A percentile compares a stretch with the other conserved stretches of the same genome.
Evolutionary conservation across 441 rosid species (phyloP).

Genomic region (Adansonia rubrostipa): DNA sequence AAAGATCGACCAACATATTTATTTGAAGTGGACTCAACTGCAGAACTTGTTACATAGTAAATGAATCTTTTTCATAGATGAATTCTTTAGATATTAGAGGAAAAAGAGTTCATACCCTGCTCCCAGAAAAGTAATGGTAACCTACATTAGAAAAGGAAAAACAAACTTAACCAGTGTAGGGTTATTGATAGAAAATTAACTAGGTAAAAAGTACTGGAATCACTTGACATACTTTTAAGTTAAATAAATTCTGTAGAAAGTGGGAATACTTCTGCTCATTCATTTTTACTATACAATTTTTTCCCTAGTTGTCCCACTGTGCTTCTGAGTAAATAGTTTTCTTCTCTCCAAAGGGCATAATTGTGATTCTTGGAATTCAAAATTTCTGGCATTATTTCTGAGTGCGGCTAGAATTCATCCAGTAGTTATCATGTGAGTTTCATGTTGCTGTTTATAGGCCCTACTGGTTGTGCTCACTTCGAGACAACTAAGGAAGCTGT

Average conservation of each 20-base stretch:
- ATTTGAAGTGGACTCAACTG: background rate
- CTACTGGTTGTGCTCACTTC: background rate
- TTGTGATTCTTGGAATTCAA: background rate
- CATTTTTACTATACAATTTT: background rate
- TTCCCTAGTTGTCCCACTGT: background rate
- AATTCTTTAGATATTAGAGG: background rate
- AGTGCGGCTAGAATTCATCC: background rate
- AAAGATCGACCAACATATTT: background rate
- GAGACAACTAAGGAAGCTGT: background rate
- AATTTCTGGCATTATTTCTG: background rate
- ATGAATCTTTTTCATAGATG: background rate
- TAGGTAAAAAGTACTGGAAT: background rate
- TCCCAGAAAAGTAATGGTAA: background rate
- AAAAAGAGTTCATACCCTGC: background rate
- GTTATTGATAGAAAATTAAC: background rate
- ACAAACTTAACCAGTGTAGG: background rate
- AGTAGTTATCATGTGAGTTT: background rate
- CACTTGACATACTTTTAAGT: background rate
- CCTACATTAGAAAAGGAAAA: background rate
- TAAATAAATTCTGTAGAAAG: background rate
- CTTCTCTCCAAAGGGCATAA: background rate
- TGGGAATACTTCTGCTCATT: background rate
- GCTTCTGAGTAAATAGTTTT: conserved; percentile 6
- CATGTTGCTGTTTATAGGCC: background rate
- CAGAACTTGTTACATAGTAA: background rate